phyloP scores from a whole-genome alignment of 2,329 filamentous ascomycete genomes.

The Cladorrhinum sp. region DNA sequence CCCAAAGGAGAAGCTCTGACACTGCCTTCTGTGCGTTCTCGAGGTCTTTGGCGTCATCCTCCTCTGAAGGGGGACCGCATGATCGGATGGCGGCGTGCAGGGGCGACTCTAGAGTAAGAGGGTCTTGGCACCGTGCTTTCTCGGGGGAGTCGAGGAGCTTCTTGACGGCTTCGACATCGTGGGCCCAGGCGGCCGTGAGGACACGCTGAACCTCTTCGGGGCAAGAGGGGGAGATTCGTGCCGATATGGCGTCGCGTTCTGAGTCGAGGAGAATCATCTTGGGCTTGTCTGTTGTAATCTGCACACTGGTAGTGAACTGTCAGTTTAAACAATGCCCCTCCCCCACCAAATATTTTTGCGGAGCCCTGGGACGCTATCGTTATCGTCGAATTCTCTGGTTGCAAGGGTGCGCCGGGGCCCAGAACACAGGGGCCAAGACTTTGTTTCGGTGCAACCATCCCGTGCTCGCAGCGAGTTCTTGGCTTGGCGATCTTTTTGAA shows the following conservation, averaged over 20 bases:
- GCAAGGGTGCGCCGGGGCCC: not conserved
- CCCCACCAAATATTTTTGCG: conserved; percentile 8
- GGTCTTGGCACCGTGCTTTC: conserved; percentile 74
- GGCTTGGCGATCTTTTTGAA: not conserved
- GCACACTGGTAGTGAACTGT: not conserved
- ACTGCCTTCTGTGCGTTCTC: conserved; percentile 66
- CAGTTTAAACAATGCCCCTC: not conserved
- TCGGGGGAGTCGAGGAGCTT: conserved; percentile 63
- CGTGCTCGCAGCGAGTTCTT: not conserved
- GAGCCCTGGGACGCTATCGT: conserved; percentile 4
- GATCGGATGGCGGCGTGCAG: conserved; percentile 87
- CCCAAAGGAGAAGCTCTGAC: conserved; percentile 74
- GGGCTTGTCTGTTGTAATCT: not conserved
- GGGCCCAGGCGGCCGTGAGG: conserved; percentile 54
- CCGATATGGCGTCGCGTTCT: conserved; percentile 47
- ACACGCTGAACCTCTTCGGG: conserved; percentile 50
- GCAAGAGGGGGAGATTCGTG: conserved; percentile 53
- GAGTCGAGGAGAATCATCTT: conserved; percentile 6
- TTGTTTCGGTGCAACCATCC: not conserved
- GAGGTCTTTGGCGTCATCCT: conserved; percentile 40
- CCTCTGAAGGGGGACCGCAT: conserved; percentile 47
- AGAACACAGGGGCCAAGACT: not conserved
- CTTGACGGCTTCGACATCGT: conserved; percentile 64
- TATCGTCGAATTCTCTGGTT: not conserved
- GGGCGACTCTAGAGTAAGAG: conserved; percentile 79